A percentile compares a stretch with the other conserved stretches of the same genome.
phyloP scores from a whole-genome alignment of 163 green algal species.

The Chlorella variabilis region DNA sequence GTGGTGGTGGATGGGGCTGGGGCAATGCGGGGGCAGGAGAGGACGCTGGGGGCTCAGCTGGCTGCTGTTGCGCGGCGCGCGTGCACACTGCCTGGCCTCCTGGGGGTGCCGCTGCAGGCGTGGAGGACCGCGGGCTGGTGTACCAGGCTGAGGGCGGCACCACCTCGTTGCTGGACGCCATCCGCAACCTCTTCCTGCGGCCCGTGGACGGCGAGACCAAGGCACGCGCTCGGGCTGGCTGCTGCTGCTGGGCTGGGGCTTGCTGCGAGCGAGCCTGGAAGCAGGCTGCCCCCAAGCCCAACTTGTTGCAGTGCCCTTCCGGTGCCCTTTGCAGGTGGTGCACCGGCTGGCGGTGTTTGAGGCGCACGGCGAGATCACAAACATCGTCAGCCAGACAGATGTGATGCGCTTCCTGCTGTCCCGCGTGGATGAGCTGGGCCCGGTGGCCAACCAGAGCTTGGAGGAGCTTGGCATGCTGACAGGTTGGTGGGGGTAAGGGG shows the following conservation, averaged over 20 bases:
- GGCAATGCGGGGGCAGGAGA: not conserved
- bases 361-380: constrained; percentile 68
- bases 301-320: no score
- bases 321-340: constrained; percentile 40
- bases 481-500: not conserved
- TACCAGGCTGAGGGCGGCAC: constrained; percentile 61
- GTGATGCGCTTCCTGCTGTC: constrained; percentile 38
- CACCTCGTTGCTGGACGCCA: constrained; percentile 55
- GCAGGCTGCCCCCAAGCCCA: no score
- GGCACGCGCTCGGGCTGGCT: no score
- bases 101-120: constrained; percentile 42
- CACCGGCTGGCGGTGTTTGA: constrained; percentile 87
- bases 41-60: not conserved
- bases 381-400: constrained; percentile 74
- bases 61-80: no score
- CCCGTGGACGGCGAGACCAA: constrained; percentile 29
- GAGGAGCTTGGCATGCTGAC: constrained; percentile 52
- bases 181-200: constrained; percentile 54
- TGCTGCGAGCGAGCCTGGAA: no score
- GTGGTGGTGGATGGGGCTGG: no score
- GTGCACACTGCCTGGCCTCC: not conserved
- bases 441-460: constrained; percentile 36
- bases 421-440: constrained; percentile 47
- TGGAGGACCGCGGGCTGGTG: constrained; percentile 72
- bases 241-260: no score